These are phyloP conservation scores for Phytophthora rubi DNA, from an alignment of 352 stramenopile genomes.

Conservation along the genomic window DNA sequence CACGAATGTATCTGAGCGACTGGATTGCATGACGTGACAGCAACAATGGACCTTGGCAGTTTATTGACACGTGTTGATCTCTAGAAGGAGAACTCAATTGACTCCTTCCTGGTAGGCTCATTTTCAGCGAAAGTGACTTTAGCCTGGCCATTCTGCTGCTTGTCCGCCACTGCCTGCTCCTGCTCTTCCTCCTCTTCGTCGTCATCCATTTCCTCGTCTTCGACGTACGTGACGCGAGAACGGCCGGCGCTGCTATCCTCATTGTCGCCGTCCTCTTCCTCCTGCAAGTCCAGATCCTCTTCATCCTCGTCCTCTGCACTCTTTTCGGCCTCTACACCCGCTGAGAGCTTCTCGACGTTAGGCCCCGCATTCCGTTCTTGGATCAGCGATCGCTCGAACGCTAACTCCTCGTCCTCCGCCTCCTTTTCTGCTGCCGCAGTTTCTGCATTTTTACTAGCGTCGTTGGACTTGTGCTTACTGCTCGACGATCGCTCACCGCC, in stretches of 20 bases:
- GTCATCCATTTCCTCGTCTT: slow-evolving; percentile 27
- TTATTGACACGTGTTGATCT: not conserved
- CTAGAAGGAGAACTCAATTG: no score
- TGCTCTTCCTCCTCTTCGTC: slow-evolving; percentile 35
- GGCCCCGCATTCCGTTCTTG: slow-evolving; percentile 25
- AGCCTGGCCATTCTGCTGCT: slow-evolving; percentile 7
- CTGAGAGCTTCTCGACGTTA: slow-evolving; percentile 23
- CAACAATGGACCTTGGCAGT: not conserved
- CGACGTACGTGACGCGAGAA: slow-evolving; percentile 26
- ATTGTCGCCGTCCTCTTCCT: slow-evolving; percentile 39
- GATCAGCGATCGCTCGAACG: slow-evolving; percentile 48
- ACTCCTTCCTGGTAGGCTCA: not conserved
- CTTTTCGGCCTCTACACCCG: slow-evolving; percentile 19
- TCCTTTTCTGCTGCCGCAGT: slow-evolving; percentile 26
- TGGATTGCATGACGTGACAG: not conserved
- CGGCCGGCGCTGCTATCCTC: slow-evolving; percentile 23
- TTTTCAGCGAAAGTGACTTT: not conserved
- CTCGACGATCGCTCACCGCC: slow-evolving; percentile 14
- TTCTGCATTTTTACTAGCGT: slow-evolving; percentile 17
- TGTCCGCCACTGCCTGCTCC: slow-evolving; percentile 1
- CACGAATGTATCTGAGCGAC: not conserved
- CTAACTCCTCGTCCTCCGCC: slow-evolving; percentile 42
- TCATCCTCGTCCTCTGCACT: slow-evolving; percentile 51
- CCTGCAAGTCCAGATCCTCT: slow-evolving; percentile 41
- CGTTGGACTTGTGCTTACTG: slow-evolving; percentile 27